phyloP scores from a whole-genome alignment of 441 rosid species.

The Gossypium lobatum region DNA sequence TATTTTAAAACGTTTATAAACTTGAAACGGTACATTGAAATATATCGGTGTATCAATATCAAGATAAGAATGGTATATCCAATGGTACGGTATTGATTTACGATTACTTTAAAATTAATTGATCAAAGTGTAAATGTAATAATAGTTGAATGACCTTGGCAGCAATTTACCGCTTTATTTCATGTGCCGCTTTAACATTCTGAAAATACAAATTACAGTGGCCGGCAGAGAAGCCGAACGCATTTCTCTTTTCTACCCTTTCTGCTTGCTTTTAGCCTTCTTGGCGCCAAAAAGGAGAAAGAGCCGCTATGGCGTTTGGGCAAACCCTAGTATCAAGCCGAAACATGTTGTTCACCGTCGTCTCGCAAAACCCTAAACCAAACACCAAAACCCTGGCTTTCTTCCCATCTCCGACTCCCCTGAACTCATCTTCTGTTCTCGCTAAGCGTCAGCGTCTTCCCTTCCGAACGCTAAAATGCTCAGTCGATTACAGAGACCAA shows the following conservation, averaged over 20 bases:
- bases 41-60: too few species aligned
- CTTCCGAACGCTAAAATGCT: slow-evolving; percentile 26
- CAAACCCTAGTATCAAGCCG: slow-evolving; percentile 14
- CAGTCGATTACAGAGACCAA: slow-evolving; percentile 28
- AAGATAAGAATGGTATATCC: too few species aligned
- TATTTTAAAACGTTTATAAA: too few species aligned
- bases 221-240: neutral
- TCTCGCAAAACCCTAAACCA: slow-evolving; percentile 9
- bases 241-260: neutral
- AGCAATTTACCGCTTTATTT: too few species aligned
- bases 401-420: neutral
- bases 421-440: neutral
- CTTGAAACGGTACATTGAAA: too few species aligned
- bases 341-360: slow-evolving; percentile 1
- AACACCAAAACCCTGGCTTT: slow-evolving; percentile 1
- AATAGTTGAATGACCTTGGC: too few species aligned
- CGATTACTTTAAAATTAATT: too few species aligned
- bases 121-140: too few species aligned
- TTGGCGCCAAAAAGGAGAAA: neutral
- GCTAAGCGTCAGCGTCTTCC: neutral
- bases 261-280: neutral
- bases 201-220: neutral
- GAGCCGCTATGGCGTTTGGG: slow-evolving; percentile 26
- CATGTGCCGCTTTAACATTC: neutral
- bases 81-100: too few species aligned